Conservation (phyloP, 2,329 filamentous ascomycete genomes). For the Xylaria hypoxylon region DNA sequence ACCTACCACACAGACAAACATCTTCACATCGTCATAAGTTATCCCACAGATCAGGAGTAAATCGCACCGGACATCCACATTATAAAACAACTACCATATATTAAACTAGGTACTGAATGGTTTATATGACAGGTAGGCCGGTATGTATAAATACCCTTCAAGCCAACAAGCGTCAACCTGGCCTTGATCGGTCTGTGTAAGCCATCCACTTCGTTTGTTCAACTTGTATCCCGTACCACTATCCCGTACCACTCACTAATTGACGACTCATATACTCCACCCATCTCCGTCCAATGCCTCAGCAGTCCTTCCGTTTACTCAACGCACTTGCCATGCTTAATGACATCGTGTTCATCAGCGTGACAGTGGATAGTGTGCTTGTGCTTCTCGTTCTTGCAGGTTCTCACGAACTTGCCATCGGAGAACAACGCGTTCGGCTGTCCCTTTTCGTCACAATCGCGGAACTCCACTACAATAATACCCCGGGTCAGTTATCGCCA, state of each 20-base stretch:
- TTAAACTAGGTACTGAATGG: too few relatives aligned
- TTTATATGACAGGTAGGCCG: too few relatives aligned
- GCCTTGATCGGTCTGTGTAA: not conserved
- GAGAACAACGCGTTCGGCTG: conserved; percentile 7
- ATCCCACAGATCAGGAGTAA: too few relatives aligned
- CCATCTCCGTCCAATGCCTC: too few relatives aligned
- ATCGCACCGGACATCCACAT: too few relatives aligned
- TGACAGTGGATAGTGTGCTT: conserved; percentile 1
- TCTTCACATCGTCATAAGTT: too few relatives aligned
- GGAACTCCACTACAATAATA: conserved; percentile 5
- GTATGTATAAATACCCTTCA: too few relatives aligned
- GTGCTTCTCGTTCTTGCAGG: conserved; percentile 1
- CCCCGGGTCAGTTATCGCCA: not conserved
- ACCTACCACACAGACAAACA: too few relatives aligned
- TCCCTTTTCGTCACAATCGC: not conserved
- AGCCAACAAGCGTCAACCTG: not conserved
- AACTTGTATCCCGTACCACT: not conserved
- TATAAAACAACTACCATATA: too few relatives aligned
- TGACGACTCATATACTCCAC: not conserved
- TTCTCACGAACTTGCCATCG: not conserved
- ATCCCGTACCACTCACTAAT: not conserved
- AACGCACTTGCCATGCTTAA: conserved; percentile 21
- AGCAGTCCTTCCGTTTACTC: not conserved
- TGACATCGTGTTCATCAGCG: conserved; percentile 1
- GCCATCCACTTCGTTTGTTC: not conserved